Conservation (phyloP, 2,329 filamentous ascomycete species). For the Xylariaceae sp. region DNA sequence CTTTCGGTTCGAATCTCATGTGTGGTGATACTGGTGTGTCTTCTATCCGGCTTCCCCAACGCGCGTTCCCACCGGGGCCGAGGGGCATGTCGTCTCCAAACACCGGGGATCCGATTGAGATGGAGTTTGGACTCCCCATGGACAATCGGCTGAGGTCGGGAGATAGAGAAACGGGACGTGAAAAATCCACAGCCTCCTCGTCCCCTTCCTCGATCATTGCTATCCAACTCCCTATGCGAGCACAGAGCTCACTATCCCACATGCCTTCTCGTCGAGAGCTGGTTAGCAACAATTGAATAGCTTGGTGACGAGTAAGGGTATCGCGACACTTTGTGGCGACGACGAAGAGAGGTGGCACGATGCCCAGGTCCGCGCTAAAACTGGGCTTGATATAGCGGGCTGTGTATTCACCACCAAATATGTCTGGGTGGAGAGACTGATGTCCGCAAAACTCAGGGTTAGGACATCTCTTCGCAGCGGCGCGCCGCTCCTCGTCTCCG, state of each 20-base stretch:
- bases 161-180: conserved; percentile 28
- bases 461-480: conserved; percentile 42
- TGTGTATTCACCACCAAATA: conserved; percentile 40
- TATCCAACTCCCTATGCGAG: conserved; percentile 51
- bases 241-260: conserved; percentile 60
- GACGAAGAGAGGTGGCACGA: conserved; percentile 59
- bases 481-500: conserved; percentile 50
- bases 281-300: conserved; percentile 54
- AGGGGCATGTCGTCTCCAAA: conserved; percentile 35
- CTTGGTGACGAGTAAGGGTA: conserved; percentile 49
- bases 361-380: conserved; percentile 59
- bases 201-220: conserved; percentile 50
- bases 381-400: conserved; percentile 52
- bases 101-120: conserved; percentile 29
- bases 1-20: conserved; percentile 21
- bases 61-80: conserved; percentile 41
- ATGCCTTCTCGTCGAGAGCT: conserved; percentile 60
- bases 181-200: conserved; percentile 25
- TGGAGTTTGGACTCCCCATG: conserved; percentile 21
- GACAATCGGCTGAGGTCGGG: conserved; percentile 26
- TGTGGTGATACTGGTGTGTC: conserved; percentile 19
- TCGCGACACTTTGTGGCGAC: conserved; percentile 63
- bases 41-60: conserved; percentile 33
- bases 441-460: conserved; percentile 42
- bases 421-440: conserved; percentile 32